Conservation (phyloP, 345 rosid species). For the Gossypium longicalyx region DNA sequence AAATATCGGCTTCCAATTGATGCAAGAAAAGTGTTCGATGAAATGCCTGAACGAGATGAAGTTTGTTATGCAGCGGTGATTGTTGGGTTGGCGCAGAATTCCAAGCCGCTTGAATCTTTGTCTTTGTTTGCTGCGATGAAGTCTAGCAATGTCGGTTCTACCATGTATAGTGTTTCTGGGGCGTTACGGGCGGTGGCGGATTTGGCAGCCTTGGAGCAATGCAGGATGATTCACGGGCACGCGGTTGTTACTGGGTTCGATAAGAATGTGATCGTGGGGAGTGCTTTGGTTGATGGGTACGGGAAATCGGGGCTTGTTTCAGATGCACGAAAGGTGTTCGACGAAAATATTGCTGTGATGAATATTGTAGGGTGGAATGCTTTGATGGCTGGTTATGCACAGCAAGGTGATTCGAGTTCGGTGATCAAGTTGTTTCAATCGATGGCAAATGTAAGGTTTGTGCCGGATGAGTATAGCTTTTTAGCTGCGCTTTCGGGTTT, state of each 20-base stretch:
- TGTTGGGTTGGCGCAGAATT: conserved; percentile 40
- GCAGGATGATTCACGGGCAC: conserved; percentile 42
- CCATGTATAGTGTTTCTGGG: conserved; percentile 33
- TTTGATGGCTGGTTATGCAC: conserved; percentile 43
- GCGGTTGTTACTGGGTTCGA: conserved; percentile 34
- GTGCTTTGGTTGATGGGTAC: conserved; percentile 40
- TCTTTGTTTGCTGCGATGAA: conserved; percentile 34
- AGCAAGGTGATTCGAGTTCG: conserved; percentile 35
- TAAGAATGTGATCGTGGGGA: conserved; percentile 28
- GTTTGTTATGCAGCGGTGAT: conserved; percentile 36
- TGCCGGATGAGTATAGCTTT: conserved; percentile 40
- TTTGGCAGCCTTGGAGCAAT: conserved; percentile 42
- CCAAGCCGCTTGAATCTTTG: conserved; percentile 26
- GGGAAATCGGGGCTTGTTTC: conserved; percentile 38
- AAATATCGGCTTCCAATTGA: conserved; percentile 16
- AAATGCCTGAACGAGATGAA: conserved; percentile 36
- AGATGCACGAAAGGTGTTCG: conserved; percentile 37
- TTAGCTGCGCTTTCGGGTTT: conserved; percentile 37
- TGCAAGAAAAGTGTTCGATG: conserved; percentile 38
- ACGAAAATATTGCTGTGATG: conserved; percentile 32
- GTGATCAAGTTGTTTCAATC: conserved; percentile 30
- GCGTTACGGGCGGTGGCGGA: conserved; percentile 34
- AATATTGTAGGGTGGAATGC: conserved; percentile 39
- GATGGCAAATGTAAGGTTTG: conserved; percentile 25
- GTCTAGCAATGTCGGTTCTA: conserved; percentile 25